phyloP scores from a whole-genome alignment of 306 rosid species.

The Citrullus colocynthis region DNA sequence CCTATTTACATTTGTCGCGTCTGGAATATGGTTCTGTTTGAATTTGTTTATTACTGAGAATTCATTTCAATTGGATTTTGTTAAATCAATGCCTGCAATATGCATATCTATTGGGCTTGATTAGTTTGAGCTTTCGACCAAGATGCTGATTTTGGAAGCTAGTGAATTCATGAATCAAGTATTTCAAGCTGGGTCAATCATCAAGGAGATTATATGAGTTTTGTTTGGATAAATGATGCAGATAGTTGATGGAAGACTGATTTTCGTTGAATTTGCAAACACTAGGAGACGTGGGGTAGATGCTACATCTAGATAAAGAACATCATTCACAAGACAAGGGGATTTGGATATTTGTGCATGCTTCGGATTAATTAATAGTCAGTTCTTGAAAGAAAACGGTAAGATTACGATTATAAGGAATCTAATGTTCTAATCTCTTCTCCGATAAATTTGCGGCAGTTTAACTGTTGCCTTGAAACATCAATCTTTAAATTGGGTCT shows the following conservation, averaged over 20 bases:
- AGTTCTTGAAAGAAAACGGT: neutral
- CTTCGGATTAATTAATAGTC: neutral
- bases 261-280: slow-evolving; percentile 59
- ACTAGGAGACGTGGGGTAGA: neutral
- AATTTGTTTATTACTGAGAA: neutral
- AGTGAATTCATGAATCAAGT: neutral
- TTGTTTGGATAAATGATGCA: slow-evolving; percentile 17
- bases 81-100: neutral
- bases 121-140: neutral
- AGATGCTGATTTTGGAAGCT: neutral
- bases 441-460: too few relatives aligned
- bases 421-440: neutral
- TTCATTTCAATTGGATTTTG: neutral
- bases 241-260: slow-evolving; percentile 58
- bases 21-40: neutral
- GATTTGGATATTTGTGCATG: neutral
- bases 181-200: neutral
- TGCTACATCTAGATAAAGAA: slow-evolving; percentile 7
- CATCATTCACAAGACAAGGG: neutral
- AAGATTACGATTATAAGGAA: neutral
- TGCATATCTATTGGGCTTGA: neutral
- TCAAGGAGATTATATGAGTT: neutral
- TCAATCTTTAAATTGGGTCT: too few relatives aligned
- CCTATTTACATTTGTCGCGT: neutral
- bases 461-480: too few relatives aligned